Evolutionary conservation across 129 eudicot species (phyloP).

Genomic region (Mikania micrantha): DNA sequence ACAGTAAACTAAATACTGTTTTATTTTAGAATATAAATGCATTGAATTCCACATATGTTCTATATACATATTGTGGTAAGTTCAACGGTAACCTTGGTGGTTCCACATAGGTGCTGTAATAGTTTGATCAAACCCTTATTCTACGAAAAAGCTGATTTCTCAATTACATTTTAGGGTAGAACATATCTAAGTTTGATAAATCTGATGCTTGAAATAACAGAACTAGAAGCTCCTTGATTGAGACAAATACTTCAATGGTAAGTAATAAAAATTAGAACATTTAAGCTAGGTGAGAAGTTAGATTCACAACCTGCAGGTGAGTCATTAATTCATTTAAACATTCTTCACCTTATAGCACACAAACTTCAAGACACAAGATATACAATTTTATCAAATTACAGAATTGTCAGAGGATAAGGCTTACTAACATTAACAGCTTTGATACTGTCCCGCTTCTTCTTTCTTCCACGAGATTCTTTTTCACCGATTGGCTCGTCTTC

Average conservation of each 20-base stretch:
- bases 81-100: background rate
- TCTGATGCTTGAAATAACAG: background rate
- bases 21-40: conserved; percentile 1
- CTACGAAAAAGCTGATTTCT: background rate
- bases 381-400: background rate
- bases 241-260: background rate
- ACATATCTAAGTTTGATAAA: background rate
- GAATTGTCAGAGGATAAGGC: conserved; percentile 11
- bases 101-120: background rate
- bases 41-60: background rate
- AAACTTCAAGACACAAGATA: background rate
- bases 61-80: background rate
- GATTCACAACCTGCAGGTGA: background rate
- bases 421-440: conserved; percentile 45
- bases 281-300: background rate
- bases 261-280: background rate
- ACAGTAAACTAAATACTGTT: background rate
- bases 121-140: background rate
- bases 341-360: background rate
- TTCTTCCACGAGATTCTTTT: conserved; percentile 48
- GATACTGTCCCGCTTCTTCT: conserved; percentile 30
- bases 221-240: conserved; percentile 4
- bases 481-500: conserved; percentile 48
- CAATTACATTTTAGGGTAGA: background rate
- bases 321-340: background rate